These are phyloP conservation scores for Pachyrhizus erosus DNA, from an alignment of 306 rosid species.

Conservation along the genomic window DNA sequence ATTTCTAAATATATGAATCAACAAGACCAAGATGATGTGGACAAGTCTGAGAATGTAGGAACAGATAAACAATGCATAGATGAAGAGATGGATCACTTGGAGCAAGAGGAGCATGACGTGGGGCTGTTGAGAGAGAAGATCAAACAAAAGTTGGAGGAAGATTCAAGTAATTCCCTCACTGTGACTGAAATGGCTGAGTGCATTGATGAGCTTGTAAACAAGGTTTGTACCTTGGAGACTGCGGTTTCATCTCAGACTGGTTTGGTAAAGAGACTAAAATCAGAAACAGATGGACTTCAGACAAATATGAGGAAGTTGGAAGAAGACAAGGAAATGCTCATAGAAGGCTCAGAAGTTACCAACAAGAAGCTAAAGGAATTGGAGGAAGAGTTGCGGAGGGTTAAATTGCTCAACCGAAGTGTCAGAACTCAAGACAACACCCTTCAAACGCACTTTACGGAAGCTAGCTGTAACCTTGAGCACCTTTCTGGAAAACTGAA, in stretches of 20 bases:
- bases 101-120: slow-evolving; percentile 41
- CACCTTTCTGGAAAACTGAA: slow-evolving; percentile 66
- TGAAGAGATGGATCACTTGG: slow-evolving; percentile 40
- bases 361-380: slow-evolving; percentile 63
- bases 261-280: slow-evolving; percentile 57
- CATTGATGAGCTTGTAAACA: slow-evolving; percentile 81
- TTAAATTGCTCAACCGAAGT: slow-evolving; percentile 59
- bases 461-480: slow-evolving; percentile 72
- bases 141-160: slow-evolving; percentile 51
- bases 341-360: slow-evolving; percentile 59
- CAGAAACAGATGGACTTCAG: slow-evolving; percentile 74
- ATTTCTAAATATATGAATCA: slow-evolving; percentile 43
- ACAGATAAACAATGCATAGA: slow-evolving; percentile 43
- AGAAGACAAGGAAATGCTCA: slow-evolving; percentile 70
- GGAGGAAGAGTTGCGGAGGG: slow-evolving; percentile 68
- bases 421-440: slow-evolving; percentile 53
- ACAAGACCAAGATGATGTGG: slow-evolving; percentile 12
- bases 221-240: slow-evolving; percentile 73
- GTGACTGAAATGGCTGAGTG: slow-evolving; percentile 83
- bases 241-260: slow-evolving; percentile 68
- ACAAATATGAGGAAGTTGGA: slow-evolving; percentile 59
- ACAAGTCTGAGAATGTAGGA: slow-evolving; percentile 18
- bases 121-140: slow-evolving; percentile 44
- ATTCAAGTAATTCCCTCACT: slow-evolving; percentile 51
- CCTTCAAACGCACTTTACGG: slow-evolving; percentile 65